These are phyloP conservation scores for Penicillium sp. DNA, from an alignment of 2,329 filamentous ascomycete species.

Conservation along the genomic window DNA sequence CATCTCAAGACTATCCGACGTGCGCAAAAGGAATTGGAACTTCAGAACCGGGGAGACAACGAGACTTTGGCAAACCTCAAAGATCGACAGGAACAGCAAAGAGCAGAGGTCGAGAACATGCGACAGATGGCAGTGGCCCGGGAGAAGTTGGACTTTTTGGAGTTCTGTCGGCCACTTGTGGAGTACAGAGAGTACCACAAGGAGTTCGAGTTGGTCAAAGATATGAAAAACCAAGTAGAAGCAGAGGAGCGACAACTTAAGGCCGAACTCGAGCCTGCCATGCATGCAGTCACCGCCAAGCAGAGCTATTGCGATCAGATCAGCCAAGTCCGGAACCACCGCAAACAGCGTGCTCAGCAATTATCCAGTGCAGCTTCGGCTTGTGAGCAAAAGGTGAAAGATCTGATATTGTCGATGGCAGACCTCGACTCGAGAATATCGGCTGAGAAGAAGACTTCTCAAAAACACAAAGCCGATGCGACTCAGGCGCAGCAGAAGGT, in stretches of 20 bases:
- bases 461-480: conserved; percentile 56
- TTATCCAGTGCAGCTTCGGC: conserved; percentile 54
- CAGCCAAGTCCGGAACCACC: conserved; percentile 56
- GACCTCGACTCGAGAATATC: conserved; percentile 46
- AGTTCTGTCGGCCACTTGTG: conserved; percentile 66
- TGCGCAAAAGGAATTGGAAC: conserved; percentile 66
- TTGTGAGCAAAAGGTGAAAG: conserved; percentile 46
- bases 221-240: conserved; percentile 56
- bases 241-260: conserved; percentile 63
- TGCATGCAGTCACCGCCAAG: conserved; percentile 70
- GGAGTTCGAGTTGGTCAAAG: conserved; percentile 56
- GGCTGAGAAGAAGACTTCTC: conserved; percentile 55
- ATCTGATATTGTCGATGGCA: conserved; percentile 40
- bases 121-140: conserved; percentile 72
- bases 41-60: conserved; percentile 59
- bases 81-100: conserved; percentile 70
- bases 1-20: conserved; percentile 70
- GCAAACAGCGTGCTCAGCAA: conserved; percentile 56
- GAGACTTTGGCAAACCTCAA: conserved; percentile 70
- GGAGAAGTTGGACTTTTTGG: conserved; percentile 64
- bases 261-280: conserved; percentile 64
- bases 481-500: conserved; percentile 59
- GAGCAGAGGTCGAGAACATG: conserved; percentile 80
- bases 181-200: conserved; percentile 61
- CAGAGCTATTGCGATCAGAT: conserved; percentile 63